Base-by-base conservation (phyloP, 768 basidiomycete genomes). In the Collybia sordida region DNA sequence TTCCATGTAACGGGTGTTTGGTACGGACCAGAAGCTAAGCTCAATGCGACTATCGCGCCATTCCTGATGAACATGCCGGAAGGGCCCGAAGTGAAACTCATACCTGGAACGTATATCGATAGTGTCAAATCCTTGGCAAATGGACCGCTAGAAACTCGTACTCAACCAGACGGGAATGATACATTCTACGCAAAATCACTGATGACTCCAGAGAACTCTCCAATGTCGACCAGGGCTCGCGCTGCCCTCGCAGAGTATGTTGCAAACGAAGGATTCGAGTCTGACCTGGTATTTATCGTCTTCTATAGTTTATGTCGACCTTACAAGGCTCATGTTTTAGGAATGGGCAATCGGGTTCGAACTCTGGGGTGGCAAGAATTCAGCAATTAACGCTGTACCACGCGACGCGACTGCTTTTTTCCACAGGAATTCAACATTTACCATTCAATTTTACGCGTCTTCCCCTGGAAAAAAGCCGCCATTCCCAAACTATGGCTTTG, bases 381-480 rank as follows among this genome's bases (percentile, higher is more conserved):
- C 78, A 3, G 73, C 67, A 5, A 70, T 81, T 53, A 78, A 75
- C 53, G 54, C 66, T 12, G 69, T 78, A 4, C 51, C 69, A 6
- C 35, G 61, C 6, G 58, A 70, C 36, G 69, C 66, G 1, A 79
- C 77, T 0, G 71, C 80, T 0, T 83, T 79, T 51, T 70, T 65
- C 0, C 71, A 75, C 47, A 66, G 80, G 18, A 63, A 61, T 51
- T 68, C 73, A 1, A 57, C 75, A 37, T 79, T 78, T 47, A 73
- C 70, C 3, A 68, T 81, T 47, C 79, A 81, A 57, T 63, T 81
- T 47, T 80, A 82, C 55, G 77, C 75, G 0, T 76, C 74, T 0
- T 69, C 74, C n/a, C n/a, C n/a, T n/a, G n/a, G n/a, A 4, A 4
- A 11, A 23, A 8, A 39, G 21, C 21, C 40, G 17, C 18, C 40